Conservation (phyloP, 2,329 filamentous ascomycete species). For the Daldinia sp. region DNA sequence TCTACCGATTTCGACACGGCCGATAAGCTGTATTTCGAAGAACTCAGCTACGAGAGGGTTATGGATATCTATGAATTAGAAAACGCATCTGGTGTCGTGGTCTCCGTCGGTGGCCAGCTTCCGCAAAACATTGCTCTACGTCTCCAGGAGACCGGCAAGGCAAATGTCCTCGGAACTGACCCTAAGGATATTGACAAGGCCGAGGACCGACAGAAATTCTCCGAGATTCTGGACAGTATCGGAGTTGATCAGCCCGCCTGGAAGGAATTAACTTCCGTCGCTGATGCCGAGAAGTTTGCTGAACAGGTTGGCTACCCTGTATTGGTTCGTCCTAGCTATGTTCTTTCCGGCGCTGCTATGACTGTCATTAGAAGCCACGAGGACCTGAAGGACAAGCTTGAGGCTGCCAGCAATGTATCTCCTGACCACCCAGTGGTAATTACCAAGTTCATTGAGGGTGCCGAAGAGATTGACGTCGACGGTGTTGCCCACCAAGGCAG, state of each 20-base stretch:
- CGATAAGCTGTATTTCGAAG: constrained; percentile 96
- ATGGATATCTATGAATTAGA: constrained; percentile 99
- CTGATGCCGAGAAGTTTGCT: constrained; percentile 89
- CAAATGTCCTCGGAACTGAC: constrained; percentile 91
- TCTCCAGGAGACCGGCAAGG: constrained; percentile 89
- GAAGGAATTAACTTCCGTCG: constrained; percentile 94
- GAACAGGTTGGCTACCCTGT: constrained; percentile 91
- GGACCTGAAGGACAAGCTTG: constrained; percentile 94
- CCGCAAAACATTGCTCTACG: constrained; percentile 97
- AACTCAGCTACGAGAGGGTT: constrained; percentile 94
- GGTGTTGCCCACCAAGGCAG: constrained; percentile 89
- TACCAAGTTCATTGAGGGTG: constrained; percentile 97
- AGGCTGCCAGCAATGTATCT: constrained; percentile 89
- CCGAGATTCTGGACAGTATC: constrained; percentile 95
- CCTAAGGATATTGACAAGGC: constrained; percentile 97
- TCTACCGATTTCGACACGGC: constrained; percentile 88
- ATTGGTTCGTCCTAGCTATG: constrained; percentile 92
- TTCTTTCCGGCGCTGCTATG: constrained; percentile 98
- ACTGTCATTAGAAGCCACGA: constrained; percentile 90
- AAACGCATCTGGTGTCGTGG: constrained; percentile 84
- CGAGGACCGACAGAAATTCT: constrained; percentile 98
- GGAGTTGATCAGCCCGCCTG: constrained; percentile 97
- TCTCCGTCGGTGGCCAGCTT: constrained; percentile 94
- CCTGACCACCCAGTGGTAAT: constrained; percentile 98
- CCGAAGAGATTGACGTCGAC: constrained; percentile 96